Evolutionary conservation across 2,329 filamentous ascomycete genomes (phyloP).

Genomic region (Huntiella bhutanensis): DNA sequence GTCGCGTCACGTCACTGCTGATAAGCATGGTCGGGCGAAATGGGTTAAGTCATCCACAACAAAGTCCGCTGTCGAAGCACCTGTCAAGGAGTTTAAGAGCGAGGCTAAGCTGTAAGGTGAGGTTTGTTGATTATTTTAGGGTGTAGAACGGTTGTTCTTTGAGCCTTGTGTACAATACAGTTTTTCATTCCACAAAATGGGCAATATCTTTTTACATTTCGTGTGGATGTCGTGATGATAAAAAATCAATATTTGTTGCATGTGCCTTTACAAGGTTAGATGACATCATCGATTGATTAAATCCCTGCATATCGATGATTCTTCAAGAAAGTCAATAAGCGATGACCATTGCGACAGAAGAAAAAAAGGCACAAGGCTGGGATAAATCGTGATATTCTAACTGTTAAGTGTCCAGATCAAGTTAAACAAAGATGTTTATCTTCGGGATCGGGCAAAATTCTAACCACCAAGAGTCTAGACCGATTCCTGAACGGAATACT

Average conservation of each 20-base stretch:
- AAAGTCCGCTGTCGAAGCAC: not conserved
- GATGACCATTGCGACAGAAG: too few species aligned
- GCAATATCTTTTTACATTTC: not conserved
- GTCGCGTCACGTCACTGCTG: conserved; percentile 36
- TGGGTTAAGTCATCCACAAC: conserved; percentile 17
- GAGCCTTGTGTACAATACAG: conserved; percentile 8
- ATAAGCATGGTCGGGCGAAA: conserved; percentile 23
- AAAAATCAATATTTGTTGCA: too few species aligned
- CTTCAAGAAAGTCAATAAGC: not conserved
- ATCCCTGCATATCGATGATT: conserved; percentile 2
- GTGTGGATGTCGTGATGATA: not conserved
- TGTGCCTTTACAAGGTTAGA: not conserved
- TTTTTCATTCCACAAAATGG: not conserved
- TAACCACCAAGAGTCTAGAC: too few species aligned
- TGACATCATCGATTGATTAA: conserved; percentile 3
- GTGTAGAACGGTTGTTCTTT: not conserved
- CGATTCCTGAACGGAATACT: too few species aligned
- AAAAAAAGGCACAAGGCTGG: not conserved
- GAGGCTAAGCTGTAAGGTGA: not conserved
- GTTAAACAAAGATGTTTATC: too few species aligned
- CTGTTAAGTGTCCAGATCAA: too few species aligned
- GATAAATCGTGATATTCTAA: not conserved
- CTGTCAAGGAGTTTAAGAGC: not conserved
- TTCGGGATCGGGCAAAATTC: too few species aligned
- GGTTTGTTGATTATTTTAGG: conserved; percentile 5